Base-by-base conservation (phyloP, 805 yeast genomes). In the Hanseniaspora occidentalis region DNA sequence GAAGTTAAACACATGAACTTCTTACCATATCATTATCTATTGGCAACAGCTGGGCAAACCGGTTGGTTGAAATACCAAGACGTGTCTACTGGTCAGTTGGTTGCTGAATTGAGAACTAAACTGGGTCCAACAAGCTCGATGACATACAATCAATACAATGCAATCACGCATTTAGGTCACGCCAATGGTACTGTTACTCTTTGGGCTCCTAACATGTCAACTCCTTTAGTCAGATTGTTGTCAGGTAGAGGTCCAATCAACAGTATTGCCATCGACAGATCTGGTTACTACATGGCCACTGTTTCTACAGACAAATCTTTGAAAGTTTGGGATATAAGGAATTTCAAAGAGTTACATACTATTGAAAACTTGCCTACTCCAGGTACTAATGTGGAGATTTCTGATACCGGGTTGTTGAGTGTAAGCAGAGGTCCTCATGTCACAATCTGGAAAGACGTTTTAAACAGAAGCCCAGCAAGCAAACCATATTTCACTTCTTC, bases 401-500 rank as follows among this genome's bases (percentile, higher is more conserved):
- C 96, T 2, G 97, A 89, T 58, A 71, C 84, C 1, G 96, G 96
- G 1, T 65, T 92, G 17, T 60, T 92, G 25, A 76, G 92, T 1
- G 85, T 84, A n/a, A 81, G 94, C 3, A 84, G 96, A 84, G 96
- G 96, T 6, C 88, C 96, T 0, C 96, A 88, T 60, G 80, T 89
- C 3, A 84, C 94, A 1, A 68, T 92, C 2, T 92, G 97, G 96
- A 88, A 89, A 56, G 95, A 88, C 58, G 74, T 75, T 10, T 71
- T 82, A 47, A 78, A 71, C 42, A 43, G 50, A 3, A 48, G 53
- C 34, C 42, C 45, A 38, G 46, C 39, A 21, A 52, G 69, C 1
- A 81, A 74, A 54, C 95, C 85, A 53, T 56, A 54, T 31, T 59
- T 59, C 47, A 60, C 61, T 25, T 58, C 63, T 13, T 57, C 55